phyloP scores from a whole-genome alignment of 768 basidiomycete genomes.

The Hygrocybe coccinea region DNA sequence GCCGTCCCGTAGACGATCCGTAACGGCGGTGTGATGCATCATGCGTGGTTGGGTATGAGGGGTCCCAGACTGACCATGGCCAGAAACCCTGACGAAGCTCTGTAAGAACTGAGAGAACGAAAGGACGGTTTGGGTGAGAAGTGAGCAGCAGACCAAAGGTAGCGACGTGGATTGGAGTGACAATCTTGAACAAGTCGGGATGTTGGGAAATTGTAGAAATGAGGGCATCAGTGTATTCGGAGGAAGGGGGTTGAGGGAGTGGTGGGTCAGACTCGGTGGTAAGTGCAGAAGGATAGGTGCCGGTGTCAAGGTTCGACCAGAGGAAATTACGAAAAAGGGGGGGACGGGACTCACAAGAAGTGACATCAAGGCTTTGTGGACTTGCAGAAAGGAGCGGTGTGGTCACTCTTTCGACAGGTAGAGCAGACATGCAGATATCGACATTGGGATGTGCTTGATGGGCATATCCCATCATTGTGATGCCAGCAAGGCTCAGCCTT shows the following conservation, averaged over 20 bases:
- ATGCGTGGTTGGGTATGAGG: conserved; percentile 24
- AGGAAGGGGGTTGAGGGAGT: neutral
- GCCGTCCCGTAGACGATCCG: no score
- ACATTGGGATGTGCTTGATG: neutral
- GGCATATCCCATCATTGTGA: neutral
- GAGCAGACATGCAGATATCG: neutral
- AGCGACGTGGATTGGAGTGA: conserved; percentile 22
- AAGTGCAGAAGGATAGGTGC: neutral
- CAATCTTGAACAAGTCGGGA: conserved; percentile 18
- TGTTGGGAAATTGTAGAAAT: neutral
- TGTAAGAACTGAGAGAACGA: conserved; percentile 23
- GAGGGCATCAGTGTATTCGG: neutral
- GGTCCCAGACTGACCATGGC: conserved; percentile 43
- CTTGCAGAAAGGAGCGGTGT: neutral
- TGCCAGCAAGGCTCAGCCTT: neutral
- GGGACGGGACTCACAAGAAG: no score
- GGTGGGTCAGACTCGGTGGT: neutral
- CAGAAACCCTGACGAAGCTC: conserved; percentile 14
- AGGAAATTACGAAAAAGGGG: no score
- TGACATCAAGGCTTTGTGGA: neutral
- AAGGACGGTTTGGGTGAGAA: conserved; percentile 25
- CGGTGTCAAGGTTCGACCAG: neutral
- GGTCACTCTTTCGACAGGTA: neutral
- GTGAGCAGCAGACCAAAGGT: conserved; percentile 16
- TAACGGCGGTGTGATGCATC: conserved; percentile 15